Percentiles rank a stretch among this genome's conserved stretches.
Evolutionary conservation across 2,329 filamentous ascomycete genomes (phyloP).

Genomic region (Lachnellula hyalina): DNA sequence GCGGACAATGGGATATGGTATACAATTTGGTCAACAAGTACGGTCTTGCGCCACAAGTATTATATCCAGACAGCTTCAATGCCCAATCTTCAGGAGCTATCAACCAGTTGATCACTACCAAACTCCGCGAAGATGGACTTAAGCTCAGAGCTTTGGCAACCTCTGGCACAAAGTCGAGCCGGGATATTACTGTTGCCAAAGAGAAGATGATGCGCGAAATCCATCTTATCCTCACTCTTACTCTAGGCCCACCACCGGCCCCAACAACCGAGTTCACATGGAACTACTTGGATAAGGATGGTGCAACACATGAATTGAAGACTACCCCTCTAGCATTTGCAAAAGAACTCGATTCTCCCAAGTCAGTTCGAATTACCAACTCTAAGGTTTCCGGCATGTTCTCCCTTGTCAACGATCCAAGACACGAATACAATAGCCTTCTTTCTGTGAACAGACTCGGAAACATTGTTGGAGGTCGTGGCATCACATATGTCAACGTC

Average conservation of each 20-base stretch:
- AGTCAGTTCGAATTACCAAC: conserved; percentile 51
- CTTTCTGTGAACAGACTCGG: conserved; percentile 75
- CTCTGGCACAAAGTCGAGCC: conserved; percentile 13
- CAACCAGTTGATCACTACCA: conserved; percentile 72
- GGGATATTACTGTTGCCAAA: conserved; percentile 49
- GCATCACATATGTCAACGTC: conserved; percentile 79
- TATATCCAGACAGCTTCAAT: conserved; percentile 81
- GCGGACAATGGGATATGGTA: conserved; percentile 91
- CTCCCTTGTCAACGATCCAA: conserved; percentile 79
- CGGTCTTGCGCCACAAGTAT: conserved; percentile 73
- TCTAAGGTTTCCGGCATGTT: conserved; percentile 64
- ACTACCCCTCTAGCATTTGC: conserved; percentile 69
- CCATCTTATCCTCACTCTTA: conserved; percentile 73
- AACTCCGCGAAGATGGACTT: conserved; percentile 82
- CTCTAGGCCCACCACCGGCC: conserved; percentile 72
- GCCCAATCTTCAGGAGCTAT: conserved; percentile 65
- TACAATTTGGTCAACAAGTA: conserved; percentile 83
- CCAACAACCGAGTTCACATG: conserved; percentile 68
- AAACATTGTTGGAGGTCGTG: conserved; percentile 72
- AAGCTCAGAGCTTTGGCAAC: conserved; percentile 55
- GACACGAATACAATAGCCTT: conserved; percentile 66
- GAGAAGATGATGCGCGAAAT: conserved; percentile 74
- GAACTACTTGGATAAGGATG: conserved; percentile 69
- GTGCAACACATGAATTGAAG: conserved; percentile 56
- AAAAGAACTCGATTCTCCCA: conserved; percentile 56